Percentiles rank a stretch among this genome's conserved stretches.
Evolutionary conservation across 768 basidiomycete genomes (phyloP).

Genomic region (Astraeus odoratus): DNA sequence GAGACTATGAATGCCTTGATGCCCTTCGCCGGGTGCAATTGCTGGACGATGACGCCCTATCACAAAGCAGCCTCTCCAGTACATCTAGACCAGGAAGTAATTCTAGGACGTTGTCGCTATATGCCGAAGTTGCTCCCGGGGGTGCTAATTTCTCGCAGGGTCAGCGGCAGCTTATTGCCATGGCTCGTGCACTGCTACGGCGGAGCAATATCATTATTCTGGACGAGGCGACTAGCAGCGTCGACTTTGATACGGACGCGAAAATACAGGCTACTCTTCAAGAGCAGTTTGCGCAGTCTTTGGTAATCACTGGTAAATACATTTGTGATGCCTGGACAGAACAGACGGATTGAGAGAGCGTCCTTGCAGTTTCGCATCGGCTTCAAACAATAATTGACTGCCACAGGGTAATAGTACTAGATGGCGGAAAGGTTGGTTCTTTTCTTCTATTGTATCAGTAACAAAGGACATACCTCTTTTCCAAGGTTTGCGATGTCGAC

Average conservation of each 20-base stretch:
- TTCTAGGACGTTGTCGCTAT: slow-evolving; percentile 54
- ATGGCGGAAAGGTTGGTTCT: slow-evolving; percentile 30
- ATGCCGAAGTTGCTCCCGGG: slow-evolving; percentile 77
- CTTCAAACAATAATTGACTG: slow-evolving; percentile 77
- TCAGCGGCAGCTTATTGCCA: slow-evolving; percentile 80
- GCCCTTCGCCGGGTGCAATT: slow-evolving; percentile 37
- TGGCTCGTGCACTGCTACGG: slow-evolving; percentile 75
- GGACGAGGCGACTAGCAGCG: slow-evolving; percentile 82
- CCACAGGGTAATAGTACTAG: slow-evolving; percentile 72
- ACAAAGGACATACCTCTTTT: not conserved
- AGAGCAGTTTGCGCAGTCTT: slow-evolving; percentile 71
- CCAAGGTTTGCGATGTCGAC: slow-evolving; percentile 55
- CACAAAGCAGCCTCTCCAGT: not conserved
- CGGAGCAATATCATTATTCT: slow-evolving; percentile 69
- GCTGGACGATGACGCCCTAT: not conserved
- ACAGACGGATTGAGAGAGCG: not conserved
- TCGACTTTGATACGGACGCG: slow-evolving; percentile 81
- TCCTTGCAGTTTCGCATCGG: slow-evolving; percentile 52
- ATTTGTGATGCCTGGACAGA: not conserved
- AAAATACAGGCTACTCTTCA: slow-evolving; percentile 88
- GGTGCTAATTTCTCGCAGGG: slow-evolving; percentile 92
- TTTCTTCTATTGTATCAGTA: slow-evolving; percentile 16
- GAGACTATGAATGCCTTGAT: slow-evolving; percentile 73
- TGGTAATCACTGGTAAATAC: slow-evolving; percentile 62
- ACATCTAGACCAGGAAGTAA: not conserved